Conservation (phyloP, 2,329 filamentous ascomycete species). For the Penicillium sp. region DNA sequence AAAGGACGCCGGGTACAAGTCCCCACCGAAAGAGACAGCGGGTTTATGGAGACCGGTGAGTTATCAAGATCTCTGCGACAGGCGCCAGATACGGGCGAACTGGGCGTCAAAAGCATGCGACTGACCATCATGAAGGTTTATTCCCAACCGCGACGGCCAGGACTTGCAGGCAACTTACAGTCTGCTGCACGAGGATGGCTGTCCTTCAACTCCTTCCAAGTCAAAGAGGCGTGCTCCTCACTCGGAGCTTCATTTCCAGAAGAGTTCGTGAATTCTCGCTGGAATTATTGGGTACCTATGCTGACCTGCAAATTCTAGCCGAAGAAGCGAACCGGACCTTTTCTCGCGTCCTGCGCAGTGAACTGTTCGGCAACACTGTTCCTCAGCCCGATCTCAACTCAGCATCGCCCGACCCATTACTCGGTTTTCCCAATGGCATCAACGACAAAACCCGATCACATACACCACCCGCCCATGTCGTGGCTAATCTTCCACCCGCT, state of each 20-base stretch:
- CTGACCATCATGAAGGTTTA: slow-evolving; percentile 64
- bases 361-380: slow-evolving; percentile 87
- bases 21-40: slow-evolving; percentile 68
- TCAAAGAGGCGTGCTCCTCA: slow-evolving; percentile 81
- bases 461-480: slow-evolving; percentile 72
- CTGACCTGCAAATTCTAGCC: slow-evolving; percentile 48
- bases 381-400: slow-evolving; percentile 72
- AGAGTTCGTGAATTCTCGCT: slow-evolving; percentile 58
- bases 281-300: slow-evolving; percentile 1
- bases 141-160: slow-evolving; percentile 88
- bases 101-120: neutral
- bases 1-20: slow-evolving; percentile 63
- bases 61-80: slow-evolving; percentile 2
- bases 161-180: slow-evolving; percentile 92
- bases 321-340: slow-evolving; percentile 96
- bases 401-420: slow-evolving; percentile 57
- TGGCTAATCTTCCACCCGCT: slow-evolving; percentile 64
- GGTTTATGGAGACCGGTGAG: slow-evolving; percentile 63
- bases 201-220: slow-evolving; percentile 84
- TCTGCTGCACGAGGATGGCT: slow-evolving; percentile 86
- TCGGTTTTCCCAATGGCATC: slow-evolving; percentile 47
- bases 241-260: slow-evolving; percentile 90
- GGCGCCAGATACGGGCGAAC: neutral
- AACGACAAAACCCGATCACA: slow-evolving; percentile 70
- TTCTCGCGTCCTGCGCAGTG: slow-evolving; percentile 79